These are phyloP conservation scores for Didymella exigua DNA, from an alignment of 2,329 filamentous ascomycete species.

Conservation along the genomic window DNA sequence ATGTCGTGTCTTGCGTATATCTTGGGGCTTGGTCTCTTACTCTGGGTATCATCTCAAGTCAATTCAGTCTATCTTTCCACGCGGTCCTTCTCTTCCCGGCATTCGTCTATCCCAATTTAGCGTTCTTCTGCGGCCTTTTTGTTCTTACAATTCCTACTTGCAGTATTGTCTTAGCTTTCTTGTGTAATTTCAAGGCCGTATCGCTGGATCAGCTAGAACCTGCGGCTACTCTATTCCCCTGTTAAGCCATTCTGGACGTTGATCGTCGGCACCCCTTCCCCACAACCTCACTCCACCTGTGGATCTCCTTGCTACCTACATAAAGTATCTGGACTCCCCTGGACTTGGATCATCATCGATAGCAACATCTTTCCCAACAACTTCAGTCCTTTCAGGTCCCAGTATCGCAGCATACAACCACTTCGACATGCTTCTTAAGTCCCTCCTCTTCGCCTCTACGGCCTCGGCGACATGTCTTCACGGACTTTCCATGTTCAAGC, in stretches of 20 bases:
- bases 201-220: slow-evolving; percentile 21
- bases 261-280: slow-evolving; percentile 18
- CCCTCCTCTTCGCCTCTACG: slow-evolving; percentile 40
- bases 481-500: slow-evolving; percentile 49
- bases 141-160: slow-evolving; percentile 4
- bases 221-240: slow-evolving; percentile 13
- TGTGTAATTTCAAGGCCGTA: slow-evolving; percentile 20
- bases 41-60: slow-evolving; percentile 4
- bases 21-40: slow-evolving; percentile 17
- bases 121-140: slow-evolving; percentile 11
- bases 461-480: slow-evolving; percentile 51
- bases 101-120: slow-evolving; percentile 14
- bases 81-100: slow-evolving; percentile 22
- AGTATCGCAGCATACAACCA: not conserved
- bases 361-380: not conserved
- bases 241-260: slow-evolving; percentile 16
- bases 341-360: not conserved
- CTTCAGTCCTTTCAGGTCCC: not conserved
- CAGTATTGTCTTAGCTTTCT: slow-evolving; percentile 12
- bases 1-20: slow-evolving; percentile 16
- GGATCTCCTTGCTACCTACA: slow-evolving; percentile 5
- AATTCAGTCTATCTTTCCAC: slow-evolving; percentile 4
- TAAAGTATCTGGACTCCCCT: slow-evolving; percentile 4
- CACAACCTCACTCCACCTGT: slow-evolving; percentile 4
- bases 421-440: slow-evolving; percentile 41